Percentiles rank a stretch among this genome's conserved stretches.
phyloP scores from a whole-genome alignment of 2,329 filamentous ascomycete genomes.

The Clonostachys sp. region DNA sequence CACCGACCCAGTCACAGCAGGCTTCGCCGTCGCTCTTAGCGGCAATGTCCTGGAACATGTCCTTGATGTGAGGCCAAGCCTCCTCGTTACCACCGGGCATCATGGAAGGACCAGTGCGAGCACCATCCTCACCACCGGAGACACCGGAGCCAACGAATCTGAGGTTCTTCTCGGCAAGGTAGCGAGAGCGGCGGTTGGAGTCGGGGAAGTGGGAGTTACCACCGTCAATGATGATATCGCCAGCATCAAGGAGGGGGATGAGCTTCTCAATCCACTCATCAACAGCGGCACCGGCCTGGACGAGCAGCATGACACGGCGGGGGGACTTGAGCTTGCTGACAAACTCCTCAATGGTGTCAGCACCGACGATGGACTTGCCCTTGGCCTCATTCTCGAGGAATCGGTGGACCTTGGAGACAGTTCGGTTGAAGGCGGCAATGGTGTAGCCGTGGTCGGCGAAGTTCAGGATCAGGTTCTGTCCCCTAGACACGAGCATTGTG shows the following conservation, averaged over 20 bases:
- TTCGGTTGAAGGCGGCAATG: conserved; percentile 97
- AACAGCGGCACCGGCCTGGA: conserved; percentile 96
- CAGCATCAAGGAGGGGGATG: conserved; percentile 74
- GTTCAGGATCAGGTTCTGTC: conserved; percentile 86
- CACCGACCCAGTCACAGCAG: conserved; percentile 99
- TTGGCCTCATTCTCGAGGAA: conserved; percentile 90
- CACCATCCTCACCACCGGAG: conserved; percentile 98
- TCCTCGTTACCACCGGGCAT: conserved; percentile 99
- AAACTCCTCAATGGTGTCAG: conserved; percentile 92
- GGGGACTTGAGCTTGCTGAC: conserved; percentile 95
- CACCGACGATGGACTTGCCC: conserved; percentile 93
- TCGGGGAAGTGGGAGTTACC: conserved; percentile 98
- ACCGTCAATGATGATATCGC: conserved; percentile 99
- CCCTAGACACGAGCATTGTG: conserved; percentile 32
- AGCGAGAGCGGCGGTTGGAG: conserved; percentile 93
- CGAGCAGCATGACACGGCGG: conserved; percentile 95
- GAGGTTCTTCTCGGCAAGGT: conserved; percentile 82
- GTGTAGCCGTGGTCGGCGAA: conserved; percentile 92
- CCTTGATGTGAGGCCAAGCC: conserved; percentile 97
- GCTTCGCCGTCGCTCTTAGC: conserved; percentile 97
- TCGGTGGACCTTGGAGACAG: conserved; percentile 93
- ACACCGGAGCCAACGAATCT: conserved; percentile 96
- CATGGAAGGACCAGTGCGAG: conserved; percentile 91
- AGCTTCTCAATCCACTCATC: conserved; percentile 98
- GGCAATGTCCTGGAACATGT: conserved; percentile 95